Base-by-base conservation (phyloP, 495 filamentous ascomycete genomes). In the Aspergillus biplanus region DNA sequence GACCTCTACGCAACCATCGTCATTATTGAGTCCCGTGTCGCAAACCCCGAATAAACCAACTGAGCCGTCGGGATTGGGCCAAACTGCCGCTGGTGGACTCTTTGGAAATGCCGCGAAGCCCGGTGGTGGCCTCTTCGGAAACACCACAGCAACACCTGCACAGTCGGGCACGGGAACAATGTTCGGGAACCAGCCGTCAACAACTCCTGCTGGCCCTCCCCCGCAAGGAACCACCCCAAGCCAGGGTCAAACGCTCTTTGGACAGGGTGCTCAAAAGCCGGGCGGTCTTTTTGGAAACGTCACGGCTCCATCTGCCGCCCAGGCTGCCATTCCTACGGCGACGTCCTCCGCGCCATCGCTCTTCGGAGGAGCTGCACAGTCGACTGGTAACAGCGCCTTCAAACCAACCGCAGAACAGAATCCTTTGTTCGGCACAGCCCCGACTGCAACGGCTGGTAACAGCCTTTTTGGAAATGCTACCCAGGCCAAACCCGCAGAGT, bases 191-290 rank as follows among this genome's bases (percentile, higher is more conserved):
- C 72, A 61, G 39, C 52, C 76, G 33, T 89, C 86, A 2, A 89
- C 87, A 34, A 89, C 87, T 60, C 87, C 87, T 47, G 87, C 86
- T 57, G 86, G 86, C 35, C 85, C 84, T 65, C 87, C 87, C 21
- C 86, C 86, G 8, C 67, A 70, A 52, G 70, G 73, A 68, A 64
- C 62, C 64, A 37, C 73, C 35, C 46, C 67, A 34, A 66, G 64
- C n/a, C 65, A 73, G 52, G 59, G 66, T n/a, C 67, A 62, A 34
- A 64, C 73, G 15, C 55, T 72, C 11, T 75, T 75, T 58, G 67
- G 71, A 39, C 73, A 71, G 52, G 35, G 54, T 8, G 74, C 64
- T 56, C 70, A 75, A 34, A 79, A 78, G 52, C 49, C 78, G 11
- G 69, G 72, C 33, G 62, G 63, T 61, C 66, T 78, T 0, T 81